Percentiles rank a stretch among this genome's conserved stretches.
These are phyloP conservation scores for Saccharomyces hybrid DNA, from an alignment of 1,139 yeast genomes.

Conservation along the genomic window DNA sequence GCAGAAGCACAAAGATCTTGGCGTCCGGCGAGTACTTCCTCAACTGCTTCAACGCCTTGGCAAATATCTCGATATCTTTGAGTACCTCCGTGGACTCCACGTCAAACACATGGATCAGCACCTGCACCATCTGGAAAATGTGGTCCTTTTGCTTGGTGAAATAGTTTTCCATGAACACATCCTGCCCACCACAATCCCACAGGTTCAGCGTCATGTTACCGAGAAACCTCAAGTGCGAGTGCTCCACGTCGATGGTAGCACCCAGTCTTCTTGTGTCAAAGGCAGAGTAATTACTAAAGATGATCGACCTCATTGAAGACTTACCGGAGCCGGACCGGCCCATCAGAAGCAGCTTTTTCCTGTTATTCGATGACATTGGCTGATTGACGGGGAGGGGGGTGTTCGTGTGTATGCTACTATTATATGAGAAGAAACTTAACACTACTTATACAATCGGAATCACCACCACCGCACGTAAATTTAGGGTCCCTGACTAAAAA, in stretches of 20 bases:
- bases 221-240: conserved; percentile 82
- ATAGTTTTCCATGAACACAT: conserved; percentile 92
- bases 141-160: conserved; percentile 81
- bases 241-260: conserved; percentile 97
- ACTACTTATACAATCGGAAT: no score
- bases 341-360: conserved; percentile 36
- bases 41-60: conserved; percentile 72
- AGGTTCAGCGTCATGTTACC: conserved; percentile 92
- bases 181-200: conserved; percentile 99
- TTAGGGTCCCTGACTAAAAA: no score
- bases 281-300: conserved; percentile 91
- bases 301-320: conserved; percentile 93
- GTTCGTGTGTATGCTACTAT: no score
- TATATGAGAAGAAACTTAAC: no score
- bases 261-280: conserved; percentile 92
- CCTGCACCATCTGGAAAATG: conserved; percentile 93
- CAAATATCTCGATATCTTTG: conserved; percentile 88
- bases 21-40: conserved; percentile 86
- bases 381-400: background rate
- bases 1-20: conserved; percentile 82
- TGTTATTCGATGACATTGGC: conserved; percentile 11
- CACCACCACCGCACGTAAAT: no score
- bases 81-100: conserved; percentile 89
- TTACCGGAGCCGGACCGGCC: conserved; percentile 98
- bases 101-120: conserved; percentile 93